Conservation (phyloP, 177 flowering plant species). For the Vitis hybrid region DNA sequence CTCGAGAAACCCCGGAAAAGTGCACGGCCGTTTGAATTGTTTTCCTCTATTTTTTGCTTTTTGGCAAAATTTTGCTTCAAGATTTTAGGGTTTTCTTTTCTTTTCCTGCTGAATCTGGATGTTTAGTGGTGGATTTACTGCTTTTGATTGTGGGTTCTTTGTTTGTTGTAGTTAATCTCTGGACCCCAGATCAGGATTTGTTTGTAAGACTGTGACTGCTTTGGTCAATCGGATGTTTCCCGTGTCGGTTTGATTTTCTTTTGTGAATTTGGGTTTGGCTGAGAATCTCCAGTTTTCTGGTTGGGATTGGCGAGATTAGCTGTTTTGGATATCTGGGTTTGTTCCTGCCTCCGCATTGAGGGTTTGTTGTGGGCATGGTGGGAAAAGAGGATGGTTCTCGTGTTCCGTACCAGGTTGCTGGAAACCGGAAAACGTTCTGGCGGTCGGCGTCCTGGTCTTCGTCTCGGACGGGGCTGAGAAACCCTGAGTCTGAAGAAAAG, state of each 20-base stretch:
- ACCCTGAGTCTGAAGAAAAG: conserved; percentile 31
- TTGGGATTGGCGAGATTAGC: background rate
- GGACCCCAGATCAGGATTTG: too few species aligned
- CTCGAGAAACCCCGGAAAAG: background rate
- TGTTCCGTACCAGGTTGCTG: conserved; percentile 38
- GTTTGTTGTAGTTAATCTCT: too few species aligned
- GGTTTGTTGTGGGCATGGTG: conserved; percentile 43
- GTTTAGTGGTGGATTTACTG: too few species aligned
- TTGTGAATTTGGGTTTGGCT: background rate
- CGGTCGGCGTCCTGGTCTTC: conserved; percentile 86
- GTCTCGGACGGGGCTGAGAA: conserved; percentile 40
- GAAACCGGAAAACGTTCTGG: conserved; percentile 60
- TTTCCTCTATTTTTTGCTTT: too few species aligned
- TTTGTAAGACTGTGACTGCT: too few species aligned
- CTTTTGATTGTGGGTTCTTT: too few species aligned
- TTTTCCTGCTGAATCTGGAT: too few species aligned
- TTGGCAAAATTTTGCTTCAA: too few species aligned
- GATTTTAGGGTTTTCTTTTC: too few species aligned
- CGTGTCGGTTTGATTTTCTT: background rate
- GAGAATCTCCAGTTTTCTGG: background rate
- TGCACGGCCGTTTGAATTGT: too few species aligned
- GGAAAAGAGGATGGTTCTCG: conserved; percentile 55
- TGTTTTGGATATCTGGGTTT: conserved; percentile 6
- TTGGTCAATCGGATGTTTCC: too few species aligned
- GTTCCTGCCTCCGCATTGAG: conserved; percentile 1